phyloP scores from a whole-genome alignment of 2,329 filamentous ascomycete genomes.

The Macrophomina phaseolina region DNA sequence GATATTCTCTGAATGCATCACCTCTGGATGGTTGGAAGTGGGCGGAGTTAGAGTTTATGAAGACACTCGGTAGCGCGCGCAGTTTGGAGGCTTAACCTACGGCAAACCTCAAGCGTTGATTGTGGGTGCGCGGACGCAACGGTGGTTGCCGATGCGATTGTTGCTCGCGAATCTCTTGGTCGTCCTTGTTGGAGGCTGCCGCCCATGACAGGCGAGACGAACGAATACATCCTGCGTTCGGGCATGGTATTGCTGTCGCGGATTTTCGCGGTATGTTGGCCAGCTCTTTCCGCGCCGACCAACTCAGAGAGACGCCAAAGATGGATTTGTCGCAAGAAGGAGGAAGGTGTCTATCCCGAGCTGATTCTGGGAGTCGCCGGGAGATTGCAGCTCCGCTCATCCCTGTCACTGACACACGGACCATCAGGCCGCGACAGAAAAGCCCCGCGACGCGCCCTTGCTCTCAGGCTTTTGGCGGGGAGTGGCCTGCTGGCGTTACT shows the following conservation, averaged over 20 bases:
- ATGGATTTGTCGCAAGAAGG: not conserved
- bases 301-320: not conserved
- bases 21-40: not conserved
- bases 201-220: constrained; percentile 18
- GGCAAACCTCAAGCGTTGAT: constrained; percentile 15
- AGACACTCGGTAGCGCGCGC: not conserved
- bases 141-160: not conserved
- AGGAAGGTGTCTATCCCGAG: constrained; percentile 2
- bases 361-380: constrained; percentile 2
- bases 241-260: not conserved
- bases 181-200: constrained; percentile 13
- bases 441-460: not conserved
- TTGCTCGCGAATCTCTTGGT: not conserved
- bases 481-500: not conserved
- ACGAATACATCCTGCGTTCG: not conserved
- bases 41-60: not conserved
- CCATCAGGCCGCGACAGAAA: constrained; percentile 4
- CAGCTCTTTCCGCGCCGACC: not conserved
- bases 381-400: constrained; percentile 20
- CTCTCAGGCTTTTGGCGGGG: not conserved
- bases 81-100: not conserved
- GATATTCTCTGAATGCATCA: constrained; percentile 15
- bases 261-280: not conserved
- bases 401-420: constrained; percentile 20
- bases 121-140: not conserved